A percentile compares a stretch with the other conserved stretches of the same genome.
phyloP scores from a whole-genome alignment of 1,284 basidiomycete species.

The Ustilago lituana region DNA sequence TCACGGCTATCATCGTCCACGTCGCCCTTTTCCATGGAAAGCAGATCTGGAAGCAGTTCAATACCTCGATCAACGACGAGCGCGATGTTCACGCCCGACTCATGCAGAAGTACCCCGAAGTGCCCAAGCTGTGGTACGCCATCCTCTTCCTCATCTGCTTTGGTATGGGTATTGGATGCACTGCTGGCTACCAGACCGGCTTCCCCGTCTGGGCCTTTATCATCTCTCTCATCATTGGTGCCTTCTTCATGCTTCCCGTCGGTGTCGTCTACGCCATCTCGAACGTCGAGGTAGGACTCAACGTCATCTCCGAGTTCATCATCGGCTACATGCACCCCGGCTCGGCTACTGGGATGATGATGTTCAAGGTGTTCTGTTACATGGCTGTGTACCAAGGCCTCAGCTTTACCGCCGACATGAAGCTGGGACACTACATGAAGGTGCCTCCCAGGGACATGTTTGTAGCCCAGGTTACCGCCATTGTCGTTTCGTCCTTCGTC shows the following conservation, averaged over 20 bases:
- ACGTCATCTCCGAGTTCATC: constrained; percentile 79
- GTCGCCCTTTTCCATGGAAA: constrained; percentile 59
- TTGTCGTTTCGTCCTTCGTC: constrained; percentile 75
- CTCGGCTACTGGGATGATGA: constrained; percentile 80
- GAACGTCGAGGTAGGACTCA: constrained; percentile 76
- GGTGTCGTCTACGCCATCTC: constrained; percentile 85
- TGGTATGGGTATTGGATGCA: constrained; percentile 74
- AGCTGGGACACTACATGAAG: constrained; percentile 72
- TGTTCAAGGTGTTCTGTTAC: constrained; percentile 80
- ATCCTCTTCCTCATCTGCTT: constrained; percentile 73
- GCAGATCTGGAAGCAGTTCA: constrained; percentile 47
- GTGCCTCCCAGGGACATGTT: constrained; percentile 71
- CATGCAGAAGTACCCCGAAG: constrained; percentile 82
- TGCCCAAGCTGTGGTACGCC: constrained; percentile 73
- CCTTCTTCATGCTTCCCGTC: constrained; percentile 75
- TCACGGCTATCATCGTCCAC: constrained; percentile 80
- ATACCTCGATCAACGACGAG: constrained; percentile 72
- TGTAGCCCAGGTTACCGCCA: constrained; percentile 74
- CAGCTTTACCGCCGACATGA: constrained; percentile 73
- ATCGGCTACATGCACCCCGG: constrained; percentile 81
- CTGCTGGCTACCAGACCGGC: constrained; percentile 77
- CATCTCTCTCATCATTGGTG: constrained; percentile 72
- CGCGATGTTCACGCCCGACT: constrained; percentile 84
- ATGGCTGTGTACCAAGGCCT: constrained; percentile 74
- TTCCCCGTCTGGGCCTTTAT: constrained; percentile 81